Base-by-base conservation (phyloP, 2,329 filamentous ascomycete species). In the Nigrospora osmanthi region DNA sequence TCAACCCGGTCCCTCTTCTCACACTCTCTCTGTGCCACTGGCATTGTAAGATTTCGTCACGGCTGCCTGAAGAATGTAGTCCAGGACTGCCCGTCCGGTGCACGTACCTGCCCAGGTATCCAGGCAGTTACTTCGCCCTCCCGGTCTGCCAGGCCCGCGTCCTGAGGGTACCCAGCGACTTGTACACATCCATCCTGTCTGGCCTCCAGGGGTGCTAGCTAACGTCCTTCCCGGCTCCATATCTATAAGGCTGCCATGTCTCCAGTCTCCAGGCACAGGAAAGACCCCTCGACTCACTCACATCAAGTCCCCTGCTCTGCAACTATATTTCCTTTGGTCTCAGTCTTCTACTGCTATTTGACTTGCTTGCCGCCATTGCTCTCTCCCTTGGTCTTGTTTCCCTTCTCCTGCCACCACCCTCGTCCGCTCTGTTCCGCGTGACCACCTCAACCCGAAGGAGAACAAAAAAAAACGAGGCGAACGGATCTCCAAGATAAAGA, bases 191-290 rank as follows among this genome's bases (percentile, higher is more conserved):
- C 23, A 28, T 28, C 6, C 23, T 7, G 7, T 28, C 23, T 28
- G 6, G 23, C 23, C 23, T 28, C 23, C 23, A 28, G 6, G 23
- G 23, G 48, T 45, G 45, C 52, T 52, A 46, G 45, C 52, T 52
- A 46, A 49, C 51, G 49, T 47, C 52, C 39, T 45, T 40, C 60
- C 60, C 68, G 66, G 63, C 64, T 67, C 53, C 64, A 61, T 60
- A 56, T 50, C 61, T 78, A 78, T 77, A 78, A 78, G 73, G 73
- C 69, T 73, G 58, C 68, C 67, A 75, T 74, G 63, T 60, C 34
- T 14, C 15, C 34, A 16, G 15, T 16, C 14, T n/a, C 34, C 34
- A n/a, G 15, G 34, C 39, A 23, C 37, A 14, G n/a, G 23, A 15
- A 36, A 37, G 43, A 11, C 23, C 30, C 35, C 23, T 40, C 43